Evolutionary conservation across 139 green algal species (phyloP), one percentile per base, ranked within the genome.

Genomic region (Protoeuglena noctilucae): DNA sequence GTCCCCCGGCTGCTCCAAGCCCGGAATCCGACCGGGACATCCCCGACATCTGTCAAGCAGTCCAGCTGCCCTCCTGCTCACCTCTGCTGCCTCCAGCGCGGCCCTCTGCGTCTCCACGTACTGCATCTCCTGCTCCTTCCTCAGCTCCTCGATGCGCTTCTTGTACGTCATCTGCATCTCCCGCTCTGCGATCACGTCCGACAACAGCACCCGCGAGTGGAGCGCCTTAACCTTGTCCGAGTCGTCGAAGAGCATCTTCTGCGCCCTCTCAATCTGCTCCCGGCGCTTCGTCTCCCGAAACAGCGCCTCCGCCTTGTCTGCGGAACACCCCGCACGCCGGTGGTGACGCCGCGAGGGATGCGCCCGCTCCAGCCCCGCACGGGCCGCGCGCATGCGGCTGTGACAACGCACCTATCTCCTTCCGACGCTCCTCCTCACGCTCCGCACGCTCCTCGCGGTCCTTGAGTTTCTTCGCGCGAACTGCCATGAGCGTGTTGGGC

Each of bases 141-240:
- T 34, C 6, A 55, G 22, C 23, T 28, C 49, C 49, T 55, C 31
- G 49, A 55, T 30, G 21, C 5, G 29, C 49, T 34, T 55, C 49
- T 30, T 40, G 22, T 55, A 34, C 49, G 29, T 14, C 4, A 55
- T 55, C 49, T 55, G 49, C 21, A 29, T 4, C 22, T 40, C 49
- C 23, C 49, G 49, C 49, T 55, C 49, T n/a, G 17, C 22, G 23
- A 55, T n/a, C 21, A 55, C 49, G 24, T 55, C 49, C 21, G 49
- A 55, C 5, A 55, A 23, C 21, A 55, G 49, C 22, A 55, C 17
- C 5, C 23, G 29, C 24, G 24, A 41, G 24, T 55, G 49, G 4
- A 55, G 49, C 16, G 49, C 49, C 24, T 55, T 55, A 6, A 55
- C 49, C 49, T 29, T 55, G 49, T 55, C 49, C 16, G 29, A 22